Percentiles rank a stretch among this genome's conserved stretches.
phyloP scores from a whole-genome alignment of 78 protist species.

The Isochrysis galbana region DNA sequence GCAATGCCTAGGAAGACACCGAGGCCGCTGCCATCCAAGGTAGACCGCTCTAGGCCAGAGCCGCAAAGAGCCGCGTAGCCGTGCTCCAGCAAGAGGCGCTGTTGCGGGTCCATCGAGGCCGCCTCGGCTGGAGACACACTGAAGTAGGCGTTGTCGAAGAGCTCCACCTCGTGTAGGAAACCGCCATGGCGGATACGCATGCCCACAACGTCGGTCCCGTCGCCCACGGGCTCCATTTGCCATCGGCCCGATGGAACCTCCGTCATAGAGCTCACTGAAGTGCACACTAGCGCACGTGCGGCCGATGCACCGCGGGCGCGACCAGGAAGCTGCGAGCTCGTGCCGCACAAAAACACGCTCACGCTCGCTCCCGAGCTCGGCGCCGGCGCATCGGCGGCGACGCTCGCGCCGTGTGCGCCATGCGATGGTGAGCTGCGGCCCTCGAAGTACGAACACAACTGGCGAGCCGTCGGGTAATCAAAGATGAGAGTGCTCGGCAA shows the following conservation, averaged over 20 bases:
- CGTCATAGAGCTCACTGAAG: background rate
- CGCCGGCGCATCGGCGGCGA: no score
- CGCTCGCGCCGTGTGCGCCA: no score
- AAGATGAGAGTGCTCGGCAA: background rate
- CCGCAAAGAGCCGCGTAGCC: background rate
- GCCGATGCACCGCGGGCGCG: background rate
- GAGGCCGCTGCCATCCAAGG: background rate
- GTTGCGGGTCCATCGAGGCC: conserved; percentile 23
- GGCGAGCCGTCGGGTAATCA: background rate
- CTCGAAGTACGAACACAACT: background rate
- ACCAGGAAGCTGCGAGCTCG: background rate
- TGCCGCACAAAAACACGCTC: background rate
- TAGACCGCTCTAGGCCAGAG: background rate
- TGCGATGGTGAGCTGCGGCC: no score
- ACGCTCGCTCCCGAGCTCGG: background rate
- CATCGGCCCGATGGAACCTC: background rate
- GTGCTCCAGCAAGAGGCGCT: background rate
- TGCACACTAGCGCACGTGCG: background rate
- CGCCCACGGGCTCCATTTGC: background rate
- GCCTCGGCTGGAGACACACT: background rate
- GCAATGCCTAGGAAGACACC: background rate
- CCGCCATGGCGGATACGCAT: background rate
- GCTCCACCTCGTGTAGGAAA: background rate
- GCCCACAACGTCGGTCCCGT: background rate
- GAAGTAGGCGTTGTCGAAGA: conserved; percentile 24